phyloP scores from a whole-genome alignment of 2,329 filamentous ascomycete genomes.

The Didymella sp. region DNA sequence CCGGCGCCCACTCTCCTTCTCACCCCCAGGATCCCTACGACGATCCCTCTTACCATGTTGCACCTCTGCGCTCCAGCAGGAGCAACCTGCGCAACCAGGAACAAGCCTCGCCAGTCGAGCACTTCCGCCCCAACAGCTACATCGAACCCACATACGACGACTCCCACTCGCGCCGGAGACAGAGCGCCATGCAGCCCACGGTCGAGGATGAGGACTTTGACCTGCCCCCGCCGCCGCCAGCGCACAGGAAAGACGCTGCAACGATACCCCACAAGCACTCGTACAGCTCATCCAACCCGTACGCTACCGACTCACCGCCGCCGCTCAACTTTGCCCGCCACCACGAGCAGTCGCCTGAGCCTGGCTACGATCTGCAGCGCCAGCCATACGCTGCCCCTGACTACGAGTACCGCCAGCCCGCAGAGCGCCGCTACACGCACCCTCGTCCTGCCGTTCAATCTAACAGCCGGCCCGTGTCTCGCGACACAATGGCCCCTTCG shows the following conservation, averaged over 20 bases:
- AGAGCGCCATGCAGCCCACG: conserved; percentile 64
- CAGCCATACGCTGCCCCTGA: conserved; percentile 34
- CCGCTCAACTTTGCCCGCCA: conserved; percentile 44
- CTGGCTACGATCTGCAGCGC: conserved; percentile 34
- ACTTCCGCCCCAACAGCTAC: conserved; percentile 45
- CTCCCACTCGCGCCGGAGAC: conserved; percentile 55
- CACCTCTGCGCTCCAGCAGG: conserved; percentile 43
- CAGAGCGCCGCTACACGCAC: conserved; percentile 46
- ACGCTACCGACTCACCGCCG: conserved; percentile 40
- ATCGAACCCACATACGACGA: conserved; percentile 49
- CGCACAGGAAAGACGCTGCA: conserved; percentile 47
- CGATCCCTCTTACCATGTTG: conserved; percentile 45
- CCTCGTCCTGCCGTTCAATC: conserved; percentile 30
- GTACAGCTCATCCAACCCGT: conserved; percentile 25
- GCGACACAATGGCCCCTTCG: conserved; percentile 44
- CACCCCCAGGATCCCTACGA: conserved; percentile 35
- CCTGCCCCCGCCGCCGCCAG: conserved; percentile 50
- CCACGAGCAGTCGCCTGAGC: conserved; percentile 34
- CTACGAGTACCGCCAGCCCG: conserved; percentile 30
- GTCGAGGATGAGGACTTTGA: conserved; percentile 70
- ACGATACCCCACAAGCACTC: conserved; percentile 39
- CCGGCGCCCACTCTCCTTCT: conserved; percentile 19
- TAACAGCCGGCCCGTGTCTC: conserved; percentile 43
- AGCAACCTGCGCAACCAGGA: conserved; percentile 34
- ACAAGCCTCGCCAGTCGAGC: conserved; percentile 38